Evolutionary conservation across 495 filamentous ascomycete species (phyloP).

Genomic region (Penicillium alfredii): DNA sequence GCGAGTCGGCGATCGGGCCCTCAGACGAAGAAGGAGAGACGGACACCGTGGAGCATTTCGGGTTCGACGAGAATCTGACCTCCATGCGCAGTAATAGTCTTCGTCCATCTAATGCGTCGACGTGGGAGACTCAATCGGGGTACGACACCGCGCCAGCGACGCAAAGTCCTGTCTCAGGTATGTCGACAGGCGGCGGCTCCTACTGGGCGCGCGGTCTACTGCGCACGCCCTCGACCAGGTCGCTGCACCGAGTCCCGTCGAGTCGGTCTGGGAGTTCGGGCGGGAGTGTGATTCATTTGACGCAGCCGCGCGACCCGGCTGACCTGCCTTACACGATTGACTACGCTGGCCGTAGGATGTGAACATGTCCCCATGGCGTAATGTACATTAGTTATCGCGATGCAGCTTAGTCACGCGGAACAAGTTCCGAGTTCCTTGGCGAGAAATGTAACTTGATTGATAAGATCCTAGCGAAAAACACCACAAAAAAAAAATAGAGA

Average conservation of each 20-base stretch:
- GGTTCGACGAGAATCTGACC: slow-evolving; percentile 15
- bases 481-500: too few species aligned
- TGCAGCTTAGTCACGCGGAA: slow-evolving; percentile 23
- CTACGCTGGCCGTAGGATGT: slow-evolving; percentile 18
- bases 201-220: slow-evolving; percentile 4
- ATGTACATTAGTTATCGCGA: slow-evolving; percentile 23
- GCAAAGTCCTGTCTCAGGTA: slow-evolving; percentile 15
- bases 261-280: slow-evolving; percentile 33
- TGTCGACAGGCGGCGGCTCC: slow-evolving; percentile 10
- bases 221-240: slow-evolving; percentile 33
- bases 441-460: slow-evolving; percentile 27
- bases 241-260: slow-evolving; percentile 34
- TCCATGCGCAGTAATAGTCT: slow-evolving; percentile 27
- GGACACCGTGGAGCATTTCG: slow-evolving; percentile 29
- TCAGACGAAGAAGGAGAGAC: slow-evolving; percentile 46
- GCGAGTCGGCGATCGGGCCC: slow-evolving; percentile 37
- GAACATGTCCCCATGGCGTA: slow-evolving; percentile 1
- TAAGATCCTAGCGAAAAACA: too few species aligned
- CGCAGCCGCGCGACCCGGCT: slow-evolving; percentile 28
- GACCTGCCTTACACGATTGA: slow-evolving; percentile 44
- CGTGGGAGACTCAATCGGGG: slow-evolving; percentile 27
- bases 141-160: slow-evolving; percentile 26
- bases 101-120: slow-evolving; percentile 28
- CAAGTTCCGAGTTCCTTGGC: slow-evolving; percentile 17
- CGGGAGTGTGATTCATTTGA: slow-evolving; percentile 43